Evolutionary conservation across 176 grass and related monocot genomes (phyloP).

Genomic region (Lolium multiflorum): DNA sequence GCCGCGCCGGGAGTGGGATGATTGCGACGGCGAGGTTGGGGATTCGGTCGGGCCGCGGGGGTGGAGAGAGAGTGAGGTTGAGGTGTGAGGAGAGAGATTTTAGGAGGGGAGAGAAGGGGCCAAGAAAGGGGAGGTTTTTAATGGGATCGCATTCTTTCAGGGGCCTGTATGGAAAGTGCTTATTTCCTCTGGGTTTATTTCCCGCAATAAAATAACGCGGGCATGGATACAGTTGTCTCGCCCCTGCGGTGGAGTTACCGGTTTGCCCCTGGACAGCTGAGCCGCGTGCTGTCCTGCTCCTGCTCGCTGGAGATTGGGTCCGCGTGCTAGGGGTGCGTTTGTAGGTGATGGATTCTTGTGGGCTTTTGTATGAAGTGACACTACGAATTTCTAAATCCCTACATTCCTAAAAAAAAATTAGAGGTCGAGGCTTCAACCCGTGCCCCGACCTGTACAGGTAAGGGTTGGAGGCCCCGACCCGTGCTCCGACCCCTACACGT

Average conservation of each 20-base stretch:
- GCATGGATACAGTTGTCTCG: conserved; percentile 18
- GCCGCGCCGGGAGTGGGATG: background rate
- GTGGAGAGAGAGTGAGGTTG: conserved; percentile 18
- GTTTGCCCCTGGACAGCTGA: conserved; percentile 23
- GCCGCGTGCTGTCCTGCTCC: background rate
- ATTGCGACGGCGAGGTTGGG: conserved; percentile 28
- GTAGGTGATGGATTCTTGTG: too few relatives aligned
- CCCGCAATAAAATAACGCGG: conserved; percentile 6
- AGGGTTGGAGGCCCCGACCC: too few relatives aligned
- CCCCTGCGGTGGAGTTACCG: background rate
- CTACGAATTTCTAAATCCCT: too few relatives aligned
- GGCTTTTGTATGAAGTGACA: too few relatives aligned
- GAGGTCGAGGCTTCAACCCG: too few relatives aligned
- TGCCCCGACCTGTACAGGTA: too few relatives aligned
- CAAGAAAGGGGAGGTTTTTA: conserved; percentile 12
- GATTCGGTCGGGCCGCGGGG: conserved; percentile 18
- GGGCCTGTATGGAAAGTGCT: background rate
- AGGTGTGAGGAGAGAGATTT: conserved; percentile 18
- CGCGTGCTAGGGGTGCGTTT: background rate
- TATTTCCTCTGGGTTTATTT: background rate
- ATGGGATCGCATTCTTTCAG: conserved; percentile 3
- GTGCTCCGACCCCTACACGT: too few relatives aligned
- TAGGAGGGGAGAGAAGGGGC: conserved; percentile 5
- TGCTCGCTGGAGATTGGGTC: background rate
- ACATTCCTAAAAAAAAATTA: too few relatives aligned